Evolutionary conservation across 192 early-diverging fungal genomes (phyloP).

Genomic region (Coemansia sp.): DNA sequence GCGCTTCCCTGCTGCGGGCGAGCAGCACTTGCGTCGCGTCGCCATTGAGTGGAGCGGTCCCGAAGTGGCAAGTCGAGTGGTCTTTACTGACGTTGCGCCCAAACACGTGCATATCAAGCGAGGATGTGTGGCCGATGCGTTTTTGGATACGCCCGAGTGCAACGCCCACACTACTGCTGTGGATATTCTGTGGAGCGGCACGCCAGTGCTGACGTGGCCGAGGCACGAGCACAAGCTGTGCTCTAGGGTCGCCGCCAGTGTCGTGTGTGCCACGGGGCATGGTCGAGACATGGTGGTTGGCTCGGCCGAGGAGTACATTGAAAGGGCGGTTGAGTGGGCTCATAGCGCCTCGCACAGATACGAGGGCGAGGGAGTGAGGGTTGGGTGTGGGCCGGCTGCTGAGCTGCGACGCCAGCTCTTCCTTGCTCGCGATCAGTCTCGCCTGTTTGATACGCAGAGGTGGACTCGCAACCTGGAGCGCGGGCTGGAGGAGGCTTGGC

Average conservation of each 20-base stretch:
- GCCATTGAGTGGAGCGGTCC: constrained; percentile 75
- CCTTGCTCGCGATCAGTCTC: constrained; percentile 71
- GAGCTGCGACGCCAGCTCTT: constrained; percentile 70
- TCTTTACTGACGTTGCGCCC: constrained; percentile 82
- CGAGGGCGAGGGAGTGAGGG: constrained; percentile 13
- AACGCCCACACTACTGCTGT: constrained; percentile 96
- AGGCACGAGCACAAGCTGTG: constrained; percentile 90
- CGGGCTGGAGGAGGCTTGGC: constrained; percentile 70
- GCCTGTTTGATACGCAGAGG: constrained; percentile 82
- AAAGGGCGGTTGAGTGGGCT: constrained; percentile 63
- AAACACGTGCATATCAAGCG: constrained; percentile 92
- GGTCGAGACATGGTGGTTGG: constrained; percentile 66
- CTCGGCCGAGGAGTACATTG: constrained; percentile 64
- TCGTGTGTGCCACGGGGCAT: constrained; percentile 79
- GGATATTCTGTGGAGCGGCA: constrained; percentile 93
- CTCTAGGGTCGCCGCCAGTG: constrained; percentile 81
- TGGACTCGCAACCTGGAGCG: constrained; percentile 84
- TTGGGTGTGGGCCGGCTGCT: constrained; percentile 55
- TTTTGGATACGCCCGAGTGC: constrained; percentile 94
- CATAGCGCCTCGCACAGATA: constrained; percentile 34
- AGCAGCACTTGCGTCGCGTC: constrained; percentile 65
- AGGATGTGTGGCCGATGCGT: constrained; percentile 86
- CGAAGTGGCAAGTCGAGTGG: constrained; percentile 72
- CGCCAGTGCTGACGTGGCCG: constrained; percentile 87
- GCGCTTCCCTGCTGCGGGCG: constrained; percentile 87